Percentiles rank a stretch among this genome's conserved stretches.
Conservation (phyloP, 495 filamentous ascomycete genomes). For the Geoglossum glabrum region DNA sequence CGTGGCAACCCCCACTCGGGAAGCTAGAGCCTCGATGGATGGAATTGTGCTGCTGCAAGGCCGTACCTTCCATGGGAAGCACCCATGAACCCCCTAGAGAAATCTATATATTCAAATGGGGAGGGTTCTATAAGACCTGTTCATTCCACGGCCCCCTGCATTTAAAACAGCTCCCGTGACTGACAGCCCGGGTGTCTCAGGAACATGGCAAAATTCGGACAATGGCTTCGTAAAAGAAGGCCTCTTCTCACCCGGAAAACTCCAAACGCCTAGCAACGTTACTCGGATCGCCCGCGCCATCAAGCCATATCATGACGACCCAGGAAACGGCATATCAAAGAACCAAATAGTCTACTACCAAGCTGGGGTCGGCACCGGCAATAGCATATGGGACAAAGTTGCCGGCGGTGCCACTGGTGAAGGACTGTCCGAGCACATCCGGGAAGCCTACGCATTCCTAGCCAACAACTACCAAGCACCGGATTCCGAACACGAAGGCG, state of each 20-base stretch:
- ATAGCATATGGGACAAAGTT: not conserved
- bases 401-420: constrained; percentile 8
- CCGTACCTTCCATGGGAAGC: too few relatives aligned
- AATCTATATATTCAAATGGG: too few relatives aligned
- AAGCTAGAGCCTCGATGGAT: too few relatives aligned
- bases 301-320: not conserved
- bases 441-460: constrained; percentile 30
- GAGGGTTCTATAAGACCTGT: too few relatives aligned
- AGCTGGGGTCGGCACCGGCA: constrained; percentile 29
- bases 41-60: too few relatives aligned
- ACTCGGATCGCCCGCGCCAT: constrained; percentile 1
- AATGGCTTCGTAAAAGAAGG: constrained; percentile 1
- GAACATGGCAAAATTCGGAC: constrained; percentile 5
- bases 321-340: too few relatives aligned
- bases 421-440: constrained; percentile 23
- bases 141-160: too few relatives aligned
- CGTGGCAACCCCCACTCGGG: too few relatives aligned
- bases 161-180: too few relatives aligned
- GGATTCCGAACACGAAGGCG: constrained; percentile 28
- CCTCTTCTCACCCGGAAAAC: not conserved
- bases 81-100: too few relatives aligned
- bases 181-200: not conserved
- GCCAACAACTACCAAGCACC: constrained; percentile 6
- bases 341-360: constrained; percentile 36
- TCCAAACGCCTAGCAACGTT: constrained; percentile 4